Percentiles rank a stretch among this genome's conserved stretches.
These are phyloP conservation scores for Fistulinella prunicolor DNA, from an alignment of 768 basidiomycete genomes.

Conservation along the genomic window DNA sequence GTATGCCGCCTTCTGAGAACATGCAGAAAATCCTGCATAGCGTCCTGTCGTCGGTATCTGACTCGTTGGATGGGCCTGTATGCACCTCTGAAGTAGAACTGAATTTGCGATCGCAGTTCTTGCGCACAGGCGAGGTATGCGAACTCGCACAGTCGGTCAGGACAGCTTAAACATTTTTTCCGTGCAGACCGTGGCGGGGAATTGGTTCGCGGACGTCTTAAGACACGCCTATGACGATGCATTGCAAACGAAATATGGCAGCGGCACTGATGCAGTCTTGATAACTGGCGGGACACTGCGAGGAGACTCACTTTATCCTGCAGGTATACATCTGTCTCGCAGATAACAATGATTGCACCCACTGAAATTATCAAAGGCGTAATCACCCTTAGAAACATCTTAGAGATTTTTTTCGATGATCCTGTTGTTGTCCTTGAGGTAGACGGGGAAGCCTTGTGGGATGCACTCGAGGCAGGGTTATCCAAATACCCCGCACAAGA, in stretches of 20 bases:
- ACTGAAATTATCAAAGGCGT: slow-evolving; percentile 43
- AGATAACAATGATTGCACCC: neutral
- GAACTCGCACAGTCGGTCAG: neutral
- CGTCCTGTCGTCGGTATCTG: slow-evolving; percentile 65
- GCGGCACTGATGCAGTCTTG: slow-evolving; percentile 76
- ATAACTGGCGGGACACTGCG: slow-evolving; percentile 82
- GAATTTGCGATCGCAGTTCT: slow-evolving; percentile 68
- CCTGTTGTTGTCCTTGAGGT: slow-evolving; percentile 78
- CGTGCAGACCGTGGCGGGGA: slow-evolving; percentile 59
- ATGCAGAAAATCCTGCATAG: slow-evolving; percentile 58
- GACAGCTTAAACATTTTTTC: neutral
- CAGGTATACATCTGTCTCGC: slow-evolving; percentile 46
- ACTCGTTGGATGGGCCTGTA: slow-evolving; percentile 69
- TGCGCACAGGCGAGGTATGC: slow-evolving; percentile 69
- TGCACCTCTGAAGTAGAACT: slow-evolving; percentile 66
- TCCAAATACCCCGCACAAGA: slow-evolving; percentile 86
- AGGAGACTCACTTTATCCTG: slow-evolving; percentile 82
- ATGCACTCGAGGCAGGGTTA: slow-evolving; percentile 69
- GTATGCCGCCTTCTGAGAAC: slow-evolving; percentile 50
- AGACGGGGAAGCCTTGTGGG: slow-evolving; percentile 77
- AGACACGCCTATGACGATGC: slow-evolving; percentile 80
- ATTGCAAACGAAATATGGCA: slow-evolving; percentile 52
- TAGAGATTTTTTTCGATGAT: slow-evolving; percentile 88
- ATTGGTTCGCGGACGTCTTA: slow-evolving; percentile 86
- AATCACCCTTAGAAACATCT: slow-evolving; percentile 79